Evolutionary conservation across 2,329 filamentous ascomycete species (phyloP).

Genomic region (Fusarium praegraminearum): DNA sequence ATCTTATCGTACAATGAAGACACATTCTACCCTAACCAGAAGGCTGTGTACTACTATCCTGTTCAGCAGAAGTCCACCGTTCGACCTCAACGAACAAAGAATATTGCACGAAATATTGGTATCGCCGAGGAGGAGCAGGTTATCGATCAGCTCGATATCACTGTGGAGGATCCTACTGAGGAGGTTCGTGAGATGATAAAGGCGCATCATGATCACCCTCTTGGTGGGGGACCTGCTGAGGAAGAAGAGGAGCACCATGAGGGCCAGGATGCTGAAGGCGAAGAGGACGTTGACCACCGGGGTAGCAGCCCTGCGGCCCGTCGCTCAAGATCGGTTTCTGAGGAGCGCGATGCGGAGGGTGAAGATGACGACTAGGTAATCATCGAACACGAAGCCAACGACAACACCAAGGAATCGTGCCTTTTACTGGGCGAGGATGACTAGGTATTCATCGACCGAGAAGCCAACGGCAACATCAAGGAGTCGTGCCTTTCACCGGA

Average conservation of each 20-base stretch:
- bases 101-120: conserved; percentile 67
- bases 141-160: conserved; percentile 68
- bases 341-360: conserved; percentile 59
- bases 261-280: conserved; percentile 47
- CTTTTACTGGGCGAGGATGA: conserved; percentile 56
- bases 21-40: conserved; percentile 62
- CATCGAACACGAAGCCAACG: conserved; percentile 54
- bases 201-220: conserved; percentile 65
- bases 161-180: conserved; percentile 67
- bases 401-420: conserved; percentile 56
- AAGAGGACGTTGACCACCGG: conserved; percentile 33
- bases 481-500: conserved; percentile 23
- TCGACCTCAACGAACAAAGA: conserved; percentile 72
- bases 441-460: conserved; percentile 43
- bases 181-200: conserved; percentile 65
- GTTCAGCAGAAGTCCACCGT: conserved; percentile 73
- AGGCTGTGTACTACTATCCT: conserved; percentile 75
- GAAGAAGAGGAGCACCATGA: conserved; percentile 51
- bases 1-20: conserved; percentile 70
- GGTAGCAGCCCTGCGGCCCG: conserved; percentile 41
- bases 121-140: conserved; percentile 64
- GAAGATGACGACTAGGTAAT: conserved; percentile 57
- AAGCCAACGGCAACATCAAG: conserved; percentile 62
- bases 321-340: conserved; percentile 48
- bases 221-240: conserved; percentile 59